Evolutionary conservation across 768 basidiomycete genomes (phyloP).

Genomic region (Cystoderma amianthinum): DNA sequence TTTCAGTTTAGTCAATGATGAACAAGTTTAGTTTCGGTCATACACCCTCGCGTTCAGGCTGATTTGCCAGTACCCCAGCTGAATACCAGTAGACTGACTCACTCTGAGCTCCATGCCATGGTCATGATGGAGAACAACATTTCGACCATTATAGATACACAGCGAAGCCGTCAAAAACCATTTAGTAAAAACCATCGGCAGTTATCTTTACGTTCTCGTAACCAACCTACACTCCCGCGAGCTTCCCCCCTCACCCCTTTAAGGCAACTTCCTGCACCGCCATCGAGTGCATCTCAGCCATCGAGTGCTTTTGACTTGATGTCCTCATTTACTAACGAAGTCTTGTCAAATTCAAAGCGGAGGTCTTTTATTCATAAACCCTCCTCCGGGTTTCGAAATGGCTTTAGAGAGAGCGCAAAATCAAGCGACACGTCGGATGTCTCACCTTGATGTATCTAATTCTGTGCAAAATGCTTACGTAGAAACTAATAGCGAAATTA

Average conservation of each 20-base stretch:
- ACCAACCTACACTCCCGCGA: constrained; percentile 13
- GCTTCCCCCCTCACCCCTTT: constrained; percentile 13
- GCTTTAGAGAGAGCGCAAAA: no score
- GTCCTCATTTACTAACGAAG: constrained; percentile 4
- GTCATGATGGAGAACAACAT: constrained; percentile 25
- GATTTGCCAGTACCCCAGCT: constrained; percentile 5
- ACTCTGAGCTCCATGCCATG: constrained; percentile 25
- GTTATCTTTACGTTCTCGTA: no score
- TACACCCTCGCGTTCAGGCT: no score
- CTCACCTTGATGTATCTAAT: no score
- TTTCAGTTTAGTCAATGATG: no score
- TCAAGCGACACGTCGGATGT: no score
- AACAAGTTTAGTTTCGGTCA: no score
- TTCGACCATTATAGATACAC: neutral
- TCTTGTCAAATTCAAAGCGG: neutral
- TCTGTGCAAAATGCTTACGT: no score
- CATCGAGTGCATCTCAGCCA: constrained; percentile 1
- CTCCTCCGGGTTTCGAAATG: no score
- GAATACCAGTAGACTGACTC: constrained; percentile 19
- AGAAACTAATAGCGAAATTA: no score
- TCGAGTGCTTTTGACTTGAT: constrained; percentile 6
- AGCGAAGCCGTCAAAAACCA: neutral
- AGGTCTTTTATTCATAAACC: no score
- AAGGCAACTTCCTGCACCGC: constrained; percentile 5
- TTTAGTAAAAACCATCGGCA: neutral